Base-by-base conservation (phyloP, 164 flowering plant genomes). In the Nymphaea colorata region DNA sequence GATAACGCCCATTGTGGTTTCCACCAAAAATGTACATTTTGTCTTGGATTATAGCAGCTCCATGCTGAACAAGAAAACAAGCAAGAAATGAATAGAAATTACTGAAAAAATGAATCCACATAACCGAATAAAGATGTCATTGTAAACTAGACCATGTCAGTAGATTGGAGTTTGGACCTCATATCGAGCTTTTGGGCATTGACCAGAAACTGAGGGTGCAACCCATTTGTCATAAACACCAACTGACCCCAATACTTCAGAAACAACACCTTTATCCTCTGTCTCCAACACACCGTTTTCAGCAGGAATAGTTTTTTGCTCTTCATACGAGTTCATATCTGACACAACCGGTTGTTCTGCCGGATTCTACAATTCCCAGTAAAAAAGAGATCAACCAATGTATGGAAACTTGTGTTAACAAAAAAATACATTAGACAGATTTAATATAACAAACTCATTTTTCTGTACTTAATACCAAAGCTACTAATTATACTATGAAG, bases 1-100 rank as follows among this genome's bases (percentile, higher is more conserved):
- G 89, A 83, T 92, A 95, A 65, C 99, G 98, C 4, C 99, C 98
- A 85, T 87, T 92, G 78, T 92, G 96, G 76, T 92, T 95, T 80
- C 99, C 99, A 44, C 99, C 98, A 76, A 82, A 92, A 64, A 92
- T 76, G 77, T 92, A 92, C 98, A 95, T 87, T 78, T 87, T 89
- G 62, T 92, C 98, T 75, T 89, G 86, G 71, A 87, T 69, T 44
- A 89, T 80, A 64, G 90, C 93, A 74, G 99, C 98, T 72, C 89
- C 99, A 78, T 95, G 99, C 99, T 95, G 85, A 66, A 71, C 66
- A 66, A 45, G 53, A 45, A 45, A 45, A 5, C 5, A 45, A 5
- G 5, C 53, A 45, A 45, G 7, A 45, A 10, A 45, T 45, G 53
- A 45, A 45, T 5, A 10, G 7, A 45, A 45, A 45, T 5, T 45